phyloP scores from a whole-genome alignment of 176 grass and related monocot genomes.

The Tillandsia leiboldiana region DNA sequence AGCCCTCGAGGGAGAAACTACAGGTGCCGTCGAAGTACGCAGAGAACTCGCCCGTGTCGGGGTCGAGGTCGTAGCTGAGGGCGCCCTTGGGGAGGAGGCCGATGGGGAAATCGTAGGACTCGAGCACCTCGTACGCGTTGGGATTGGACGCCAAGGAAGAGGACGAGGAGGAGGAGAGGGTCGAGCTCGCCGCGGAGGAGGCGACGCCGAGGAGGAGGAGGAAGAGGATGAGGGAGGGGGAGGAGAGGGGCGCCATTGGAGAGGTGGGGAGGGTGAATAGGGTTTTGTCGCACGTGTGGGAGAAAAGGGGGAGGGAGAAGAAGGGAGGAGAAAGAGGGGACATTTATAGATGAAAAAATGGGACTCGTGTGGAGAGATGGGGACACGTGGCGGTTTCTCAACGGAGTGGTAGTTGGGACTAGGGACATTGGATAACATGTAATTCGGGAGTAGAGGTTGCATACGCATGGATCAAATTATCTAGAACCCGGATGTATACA shows the following conservation, averaged over 20 bases:
- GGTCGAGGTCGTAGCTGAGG: slow-evolving; percentile 55
- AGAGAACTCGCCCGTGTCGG: slow-evolving; percentile 58
- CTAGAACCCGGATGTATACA: too few species aligned
- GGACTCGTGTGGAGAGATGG: too few species aligned
- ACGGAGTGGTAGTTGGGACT: too few species aligned
- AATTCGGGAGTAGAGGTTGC: too few species aligned
- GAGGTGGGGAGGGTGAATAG: background rate
- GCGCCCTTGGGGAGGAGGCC: slow-evolving; percentile 73
- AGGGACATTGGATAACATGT: too few species aligned
- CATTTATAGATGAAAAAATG: too few species aligned
- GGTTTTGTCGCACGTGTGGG: too few species aligned
- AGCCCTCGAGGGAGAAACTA: slow-evolving; percentile 69
- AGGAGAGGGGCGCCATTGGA: slow-evolving; percentile 1
- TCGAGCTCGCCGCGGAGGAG: slow-evolving; percentile 1
- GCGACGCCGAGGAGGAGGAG: slow-evolving; percentile 18
- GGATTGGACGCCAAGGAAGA: slow-evolving; percentile 14
- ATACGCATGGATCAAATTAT: too few species aligned
- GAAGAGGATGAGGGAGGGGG: slow-evolving; percentile 15
- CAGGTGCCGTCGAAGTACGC: slow-evolving; percentile 46
- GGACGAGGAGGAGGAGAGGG: background rate
- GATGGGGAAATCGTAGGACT: slow-evolving; percentile 54
- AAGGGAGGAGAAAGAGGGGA: too few species aligned
- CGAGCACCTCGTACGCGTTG: slow-evolving; percentile 68
- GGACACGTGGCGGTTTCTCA: too few species aligned
- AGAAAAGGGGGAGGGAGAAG: too few species aligned